Evolutionary conservation across 768 basidiomycete genomes (phyloP).

Genomic region (Lyophyllum decastes): DNA sequence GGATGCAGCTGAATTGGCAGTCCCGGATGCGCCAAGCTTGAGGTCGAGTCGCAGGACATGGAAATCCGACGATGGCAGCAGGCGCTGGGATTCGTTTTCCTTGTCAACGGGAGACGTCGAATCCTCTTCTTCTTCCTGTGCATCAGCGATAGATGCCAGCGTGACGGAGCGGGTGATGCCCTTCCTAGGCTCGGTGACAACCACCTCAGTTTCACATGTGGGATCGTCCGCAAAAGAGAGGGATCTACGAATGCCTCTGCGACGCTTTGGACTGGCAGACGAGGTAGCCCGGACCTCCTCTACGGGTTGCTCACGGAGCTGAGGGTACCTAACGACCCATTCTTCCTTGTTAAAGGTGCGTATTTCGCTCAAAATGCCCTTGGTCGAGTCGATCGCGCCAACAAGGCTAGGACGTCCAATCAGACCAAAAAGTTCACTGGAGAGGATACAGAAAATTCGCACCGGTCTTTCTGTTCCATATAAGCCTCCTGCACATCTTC

Average conservation of each 20-base stretch:
- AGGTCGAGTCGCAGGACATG: slow-evolving; percentile 91
- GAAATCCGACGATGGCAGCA: slow-evolving; percentile 63
- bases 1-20: slow-evolving; percentile 61
- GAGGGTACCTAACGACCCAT: slow-evolving; percentile 91
- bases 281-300: slow-evolving; percentile 26
- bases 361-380: slow-evolving; percentile 67
- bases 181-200: slow-evolving; percentile 50
- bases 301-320: slow-evolving; percentile 50
- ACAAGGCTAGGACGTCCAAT: slow-evolving; percentile 53
- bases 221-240: slow-evolving; percentile 89
- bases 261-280: slow-evolving; percentile 32
- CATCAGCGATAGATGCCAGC: slow-evolving; percentile 51
- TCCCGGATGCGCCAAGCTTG: slow-evolving; percentile 78
- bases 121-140: slow-evolving; percentile 37
- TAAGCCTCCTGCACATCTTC: slow-evolving; percentile 80
- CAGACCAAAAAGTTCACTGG: slow-evolving; percentile 5
- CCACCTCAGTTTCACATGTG: slow-evolving; percentile 61
- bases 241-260: slow-evolving; percentile 56
- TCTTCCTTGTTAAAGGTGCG: slow-evolving; percentile 80
- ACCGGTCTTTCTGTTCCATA: slow-evolving; percentile 77
- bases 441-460: slow-evolving; percentile 12
- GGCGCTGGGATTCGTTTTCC: slow-evolving; percentile 33
- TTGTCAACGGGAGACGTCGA: slow-evolving; percentile 22
- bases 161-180: slow-evolving; percentile 62
- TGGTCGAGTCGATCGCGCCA: slow-evolving; percentile 73